Base-by-base conservation (phyloP, 805 yeast genomes). In the Starmerella roubikii region DNA sequence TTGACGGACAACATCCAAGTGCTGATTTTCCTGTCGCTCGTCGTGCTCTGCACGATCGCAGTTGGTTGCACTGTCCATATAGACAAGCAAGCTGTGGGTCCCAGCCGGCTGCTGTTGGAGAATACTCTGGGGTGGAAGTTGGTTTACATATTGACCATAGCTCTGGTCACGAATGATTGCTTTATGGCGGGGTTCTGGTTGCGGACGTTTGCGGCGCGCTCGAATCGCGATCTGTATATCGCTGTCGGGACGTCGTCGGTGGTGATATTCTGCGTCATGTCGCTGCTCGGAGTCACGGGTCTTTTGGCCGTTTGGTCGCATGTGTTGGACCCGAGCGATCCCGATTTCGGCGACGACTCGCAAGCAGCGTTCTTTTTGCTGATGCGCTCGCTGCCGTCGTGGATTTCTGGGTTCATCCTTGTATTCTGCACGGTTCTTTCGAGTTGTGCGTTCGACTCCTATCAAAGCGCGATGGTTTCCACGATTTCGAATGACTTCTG, bases 101-200 rank as follows among this genome's bases (percentile, higher is more conserved):
- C 78, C 4, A 67, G 77, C 8, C 77, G 78, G 3, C 59, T 85
- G 47, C 60, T 81, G 42, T 69, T 74, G 28, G 71, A 76, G 2
- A 78, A 74, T 53, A 71, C 70, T 47, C 65, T 85, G 30, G 94
- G 94, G 15, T 85, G 94, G 93, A 91, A 84, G 66, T 68, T 86
- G 47, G 57, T 86, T 23, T 86, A 84, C 56, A 85, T 86, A 46
- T 65, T 86, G 47, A 71, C 78, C 6, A 78, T 86, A 23, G 95
- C 96, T 21, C 80, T 86, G 54, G 70, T 84, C 40, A 81, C 95
- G 25, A 86, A 86, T 53, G 94, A 84, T 55, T 73, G 85, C 55
- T 86, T 86, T 59, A 63, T 86, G 68, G 72, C 93, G 23, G 94
- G 94, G 0, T 85, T 86, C 57, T 86, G 97, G 97, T 63, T 86